phyloP scores from a whole-genome alignment of 805 yeast species.

The Saturnispora zaruensis region DNA sequence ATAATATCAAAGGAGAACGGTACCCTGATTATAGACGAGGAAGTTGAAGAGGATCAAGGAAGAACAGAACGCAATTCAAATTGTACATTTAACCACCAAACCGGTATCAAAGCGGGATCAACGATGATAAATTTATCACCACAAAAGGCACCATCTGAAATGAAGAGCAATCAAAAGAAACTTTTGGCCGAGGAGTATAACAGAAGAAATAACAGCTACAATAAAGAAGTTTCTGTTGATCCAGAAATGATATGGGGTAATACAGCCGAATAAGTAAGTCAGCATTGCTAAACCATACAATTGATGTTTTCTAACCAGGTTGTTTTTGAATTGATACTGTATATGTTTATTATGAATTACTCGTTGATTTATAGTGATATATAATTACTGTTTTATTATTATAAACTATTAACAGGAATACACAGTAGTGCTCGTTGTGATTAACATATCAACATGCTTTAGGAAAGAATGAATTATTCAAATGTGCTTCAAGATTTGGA shows the following conservation, averaged over 20 bases:
- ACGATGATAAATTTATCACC: constrained; percentile 5
- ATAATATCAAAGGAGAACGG: background rate
- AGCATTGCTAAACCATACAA: background rate
- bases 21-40: background rate
- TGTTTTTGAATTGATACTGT: background rate
- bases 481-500: background rate
- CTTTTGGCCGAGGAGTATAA: background rate
- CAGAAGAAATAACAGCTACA: background rate
- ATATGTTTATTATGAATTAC: background rate
- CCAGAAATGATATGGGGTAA: constrained; percentile 7
- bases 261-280: background rate
- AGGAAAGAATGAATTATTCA: background rate
- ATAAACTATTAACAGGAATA: background rate
- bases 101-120: background rate
- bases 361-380: background rate
- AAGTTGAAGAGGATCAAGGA: background rate
- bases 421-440: background rate
- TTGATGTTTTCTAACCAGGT: background rate
- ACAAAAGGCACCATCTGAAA: background rate
- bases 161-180: background rate
- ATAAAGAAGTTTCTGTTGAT: constrained; percentile 6
- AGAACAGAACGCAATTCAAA: background rate
- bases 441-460: background rate
- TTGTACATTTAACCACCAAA: background rate
- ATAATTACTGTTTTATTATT: background rate